phyloP scores from a whole-genome alignment of 495 filamentous ascomycete genomes.

The Xylaria sp. region DNA sequence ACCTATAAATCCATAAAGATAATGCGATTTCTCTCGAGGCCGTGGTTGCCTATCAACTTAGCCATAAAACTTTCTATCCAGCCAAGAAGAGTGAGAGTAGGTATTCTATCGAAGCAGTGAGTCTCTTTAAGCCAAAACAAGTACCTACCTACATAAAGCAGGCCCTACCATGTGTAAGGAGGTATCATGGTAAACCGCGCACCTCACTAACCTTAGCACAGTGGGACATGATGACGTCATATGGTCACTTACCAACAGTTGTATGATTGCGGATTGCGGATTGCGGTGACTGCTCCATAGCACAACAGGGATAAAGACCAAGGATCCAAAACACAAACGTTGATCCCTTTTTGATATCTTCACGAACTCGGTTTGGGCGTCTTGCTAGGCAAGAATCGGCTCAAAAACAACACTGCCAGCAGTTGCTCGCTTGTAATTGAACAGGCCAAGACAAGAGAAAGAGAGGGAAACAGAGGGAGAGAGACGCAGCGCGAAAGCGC shows the following conservation, averaged over 20 bases:
- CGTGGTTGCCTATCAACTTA: not conserved
- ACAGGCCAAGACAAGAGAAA: not conserved
- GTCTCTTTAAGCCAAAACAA: not conserved
- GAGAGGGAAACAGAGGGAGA: not conserved
- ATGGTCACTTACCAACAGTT: constrained; percentile 6
- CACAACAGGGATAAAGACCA: not conserved
- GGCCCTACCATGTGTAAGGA: no score
- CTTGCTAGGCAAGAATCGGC: not conserved
- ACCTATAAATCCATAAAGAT: not conserved
- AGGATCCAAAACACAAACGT: not conserved
- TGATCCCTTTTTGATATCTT: not conserved
- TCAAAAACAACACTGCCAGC: not conserved
- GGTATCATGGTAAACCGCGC: constrained; percentile 9
- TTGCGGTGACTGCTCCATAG: not conserved
- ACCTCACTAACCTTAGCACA: not conserved
- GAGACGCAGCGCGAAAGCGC: not conserved
- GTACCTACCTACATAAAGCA: no score
- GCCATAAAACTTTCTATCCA: not conserved
- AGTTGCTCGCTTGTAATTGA: constrained; percentile 12
- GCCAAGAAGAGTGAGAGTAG: not conserved
- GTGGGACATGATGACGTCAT: constrained; percentile 19
- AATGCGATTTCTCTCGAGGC: not conserved
- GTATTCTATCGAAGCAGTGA: no score
- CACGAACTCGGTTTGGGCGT: not conserved
- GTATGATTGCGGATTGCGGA: not conserved